These are phyloP conservation scores for Cryptosporidium canis DNA, from an alignment of 169 alveolate species.

Conservation along the genomic window DNA sequence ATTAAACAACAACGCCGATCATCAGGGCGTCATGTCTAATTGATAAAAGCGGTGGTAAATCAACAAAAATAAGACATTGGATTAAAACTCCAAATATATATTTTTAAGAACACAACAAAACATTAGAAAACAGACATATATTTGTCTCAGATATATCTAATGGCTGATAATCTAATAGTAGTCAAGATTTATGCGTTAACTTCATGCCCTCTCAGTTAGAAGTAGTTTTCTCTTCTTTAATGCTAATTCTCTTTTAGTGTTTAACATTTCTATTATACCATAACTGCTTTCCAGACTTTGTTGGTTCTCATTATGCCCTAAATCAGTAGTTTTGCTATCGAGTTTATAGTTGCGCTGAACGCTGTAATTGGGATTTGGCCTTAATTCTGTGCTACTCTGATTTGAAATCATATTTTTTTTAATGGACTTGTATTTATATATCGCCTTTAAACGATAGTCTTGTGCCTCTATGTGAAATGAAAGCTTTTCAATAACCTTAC, in stretches of 20 bases:
- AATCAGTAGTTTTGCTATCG: neutral
- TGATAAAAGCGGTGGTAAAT: conserved; percentile 46
- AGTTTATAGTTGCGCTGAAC: neutral
- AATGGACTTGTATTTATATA: neutral
- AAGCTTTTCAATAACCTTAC: neutral
- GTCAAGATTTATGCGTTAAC: neutral
- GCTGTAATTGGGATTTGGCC: neutral
- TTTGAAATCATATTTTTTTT: neutral
- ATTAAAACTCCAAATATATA: neutral
- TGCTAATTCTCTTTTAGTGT: conserved; percentile 6
- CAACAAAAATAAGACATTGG: neutral
- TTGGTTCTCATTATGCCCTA: neutral
- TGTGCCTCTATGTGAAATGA: conserved; percentile 33
- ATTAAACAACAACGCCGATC: neutral
- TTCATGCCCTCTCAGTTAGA: neutral
- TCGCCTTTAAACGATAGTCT: conserved; percentile 22
- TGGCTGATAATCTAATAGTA: neutral
- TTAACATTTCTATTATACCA: neutral
- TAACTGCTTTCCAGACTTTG: neutral
- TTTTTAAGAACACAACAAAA: too few relatives aligned
- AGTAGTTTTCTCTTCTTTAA: conserved; percentile 28
- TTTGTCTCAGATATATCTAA: neutral
- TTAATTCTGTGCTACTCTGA: neutral
- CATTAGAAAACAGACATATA: neutral
- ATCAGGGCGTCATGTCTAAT: conserved; percentile 60